These are phyloP conservation scores for Ophiostoma sp. DNA, from an alignment of 2,329 filamentous ascomycete species.

Conservation along the genomic window DNA sequence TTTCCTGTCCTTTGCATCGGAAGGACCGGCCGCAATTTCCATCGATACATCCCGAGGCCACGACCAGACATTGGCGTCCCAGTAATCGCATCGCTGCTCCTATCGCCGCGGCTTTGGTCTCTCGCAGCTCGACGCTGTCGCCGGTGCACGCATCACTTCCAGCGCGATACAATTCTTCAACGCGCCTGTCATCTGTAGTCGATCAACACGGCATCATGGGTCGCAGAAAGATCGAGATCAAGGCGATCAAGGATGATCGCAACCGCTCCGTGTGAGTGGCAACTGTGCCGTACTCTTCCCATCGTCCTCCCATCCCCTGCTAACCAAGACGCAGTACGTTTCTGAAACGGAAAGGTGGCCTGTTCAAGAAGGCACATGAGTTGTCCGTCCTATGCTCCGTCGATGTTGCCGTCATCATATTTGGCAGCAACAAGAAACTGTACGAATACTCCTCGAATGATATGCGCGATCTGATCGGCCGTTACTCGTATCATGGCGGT, in stretches of 20 bases:
- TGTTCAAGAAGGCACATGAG: conserved; percentile 99
- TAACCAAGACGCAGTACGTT: conserved; percentile 66
- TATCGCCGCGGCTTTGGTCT: background rate
- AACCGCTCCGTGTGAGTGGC: conserved; percentile 87
- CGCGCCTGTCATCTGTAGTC: background rate
- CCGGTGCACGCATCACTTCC: conserved; percentile 1
- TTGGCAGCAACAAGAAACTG: conserved; percentile 97
- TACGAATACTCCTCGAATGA: conserved; percentile 95
- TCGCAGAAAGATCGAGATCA: conserved; percentile 99
- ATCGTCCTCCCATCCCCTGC: background rate
- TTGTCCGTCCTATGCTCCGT: conserved; percentile 96
- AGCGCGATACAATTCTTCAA: background rate
- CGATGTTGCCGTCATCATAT: conserved; percentile 97
- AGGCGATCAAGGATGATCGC: conserved; percentile 97
- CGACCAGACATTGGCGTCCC: background rate
- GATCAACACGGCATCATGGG: conserved; percentile 61
- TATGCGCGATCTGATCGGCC: conserved; percentile 81
- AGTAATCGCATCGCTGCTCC: background rate
- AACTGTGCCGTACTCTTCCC: background rate
- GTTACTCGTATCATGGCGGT: conserved; percentile 88
- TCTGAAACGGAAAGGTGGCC: conserved; percentile 93
- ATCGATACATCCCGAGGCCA: background rate
- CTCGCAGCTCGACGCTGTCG: conserved; percentile 8
- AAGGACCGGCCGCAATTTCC: background rate
- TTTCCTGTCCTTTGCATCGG: background rate